phyloP scores from a whole-genome alignment of 176 grass and related monocot genomes.

The Oryza punctata region DNA sequence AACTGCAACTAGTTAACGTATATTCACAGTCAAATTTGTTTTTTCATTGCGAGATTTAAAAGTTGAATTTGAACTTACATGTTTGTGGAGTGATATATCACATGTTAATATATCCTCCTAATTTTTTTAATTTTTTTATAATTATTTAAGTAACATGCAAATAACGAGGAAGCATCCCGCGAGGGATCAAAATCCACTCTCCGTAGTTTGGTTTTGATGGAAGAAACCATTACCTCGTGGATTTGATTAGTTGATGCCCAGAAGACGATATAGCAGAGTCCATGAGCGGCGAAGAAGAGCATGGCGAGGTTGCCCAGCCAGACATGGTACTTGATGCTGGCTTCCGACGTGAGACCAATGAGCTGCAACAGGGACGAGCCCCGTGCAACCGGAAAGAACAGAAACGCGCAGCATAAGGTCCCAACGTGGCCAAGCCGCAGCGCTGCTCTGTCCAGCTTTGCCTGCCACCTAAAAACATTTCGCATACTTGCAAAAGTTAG shows the following conservation, averaged over 20 bases:
- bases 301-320: slow-evolving; percentile 61
- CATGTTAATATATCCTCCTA: no score
- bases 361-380: slow-evolving; percentile 52
- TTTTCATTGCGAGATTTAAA: no score
- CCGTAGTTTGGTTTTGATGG: no score
- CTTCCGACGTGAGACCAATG: slow-evolving; percentile 61
- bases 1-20: no score
- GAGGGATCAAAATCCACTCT: no score
- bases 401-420: slow-evolving; percentile 49
- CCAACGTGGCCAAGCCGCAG: slow-evolving; percentile 43
- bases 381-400: slow-evolving; percentile 56
- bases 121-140: no score
- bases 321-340: slow-evolving; percentile 68
- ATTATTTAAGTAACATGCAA: no score
- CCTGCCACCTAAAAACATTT: slow-evolving; percentile 48
- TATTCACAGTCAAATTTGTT: no score
- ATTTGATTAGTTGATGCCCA: slow-evolving; percentile 58
- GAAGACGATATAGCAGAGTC: slow-evolving; percentile 39
- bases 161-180: no score
- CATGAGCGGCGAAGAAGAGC: slow-evolving; percentile 50
- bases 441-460: slow-evolving; percentile 35
- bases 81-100: no score
- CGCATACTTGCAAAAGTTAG: no score
- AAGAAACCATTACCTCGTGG: slow-evolving; percentile 57
- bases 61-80: no score